Evolutionary conservation across 2,329 filamentous ascomycete genomes (phyloP), one percentile per base, ranked within the genome.

Genomic region (Cytospora leucostoma): DNA sequence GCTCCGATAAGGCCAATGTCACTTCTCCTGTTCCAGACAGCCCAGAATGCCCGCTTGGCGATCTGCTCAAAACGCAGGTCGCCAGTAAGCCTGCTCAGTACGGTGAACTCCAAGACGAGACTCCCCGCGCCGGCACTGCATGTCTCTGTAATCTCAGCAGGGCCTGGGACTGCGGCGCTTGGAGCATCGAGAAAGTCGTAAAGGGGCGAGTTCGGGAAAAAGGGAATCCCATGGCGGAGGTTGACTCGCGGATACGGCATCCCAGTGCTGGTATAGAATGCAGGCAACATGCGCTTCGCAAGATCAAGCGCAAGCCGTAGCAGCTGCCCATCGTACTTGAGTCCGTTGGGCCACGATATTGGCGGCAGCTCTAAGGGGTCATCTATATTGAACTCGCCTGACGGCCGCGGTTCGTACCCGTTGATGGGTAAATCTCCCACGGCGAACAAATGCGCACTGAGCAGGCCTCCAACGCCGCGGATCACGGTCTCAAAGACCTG

Each of bases 401-500:
- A 69, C 27, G 71, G 74, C 34, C 67, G 75, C 4, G 91, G 86
- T 2, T 84, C 72, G 73, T 97, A 97, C 44, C 90, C 90, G 15
- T 82, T 80, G 61, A 98, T 97, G 0, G 95, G 95, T 62, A 99
- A 78, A 63, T 96, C 93, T 38, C 93, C 95, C 27, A 93, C 82
- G 13, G 95, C 94, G 74, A 99, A 99, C 50, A 97, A 79, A 77
- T 99, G 95, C 2, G 94, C 93, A 71, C 93, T 97, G 68, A 99
- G 78, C 62, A 99, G 80, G 0, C 95, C 95, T 15, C 95, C 95
- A 53, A 96, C 85, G 17, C 94, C 95, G 64, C 95, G 85, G 69
- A 99, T 99, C 40, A 97, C 94, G 0, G 94, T 98, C 79, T 99
- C 95, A 72, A 99, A 99, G 47, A 99, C 92, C 77, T 99, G 94